Conservation (phyloP, 352 stramenopile genomes). For the Phytophthora capsici region DNA sequence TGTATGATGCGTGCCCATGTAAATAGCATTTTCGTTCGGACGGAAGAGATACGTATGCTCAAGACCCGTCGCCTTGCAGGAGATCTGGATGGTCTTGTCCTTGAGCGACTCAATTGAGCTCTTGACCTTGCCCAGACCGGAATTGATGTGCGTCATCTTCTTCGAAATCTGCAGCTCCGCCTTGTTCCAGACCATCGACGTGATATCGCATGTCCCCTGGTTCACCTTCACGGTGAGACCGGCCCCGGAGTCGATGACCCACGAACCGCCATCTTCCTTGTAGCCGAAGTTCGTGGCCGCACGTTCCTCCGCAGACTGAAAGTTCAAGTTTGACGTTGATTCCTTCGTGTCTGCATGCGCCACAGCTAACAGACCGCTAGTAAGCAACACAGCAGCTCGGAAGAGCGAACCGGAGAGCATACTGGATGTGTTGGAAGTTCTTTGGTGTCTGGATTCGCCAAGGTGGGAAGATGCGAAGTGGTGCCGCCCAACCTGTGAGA, state of each 20-base stretch:
- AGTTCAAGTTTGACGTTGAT: constrained; percentile 32
- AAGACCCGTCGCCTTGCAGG: constrained; percentile 39
- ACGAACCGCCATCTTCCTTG: constrained; percentile 38
- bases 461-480: constrained; percentile 30
- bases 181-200: constrained; percentile 55
- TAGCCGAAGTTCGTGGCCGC: constrained; percentile 43
- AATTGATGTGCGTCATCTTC: constrained; percentile 63
- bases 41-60: constrained; percentile 65
- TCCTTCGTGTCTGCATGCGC: constrained; percentile 27
- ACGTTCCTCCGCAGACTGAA: constrained; percentile 21
- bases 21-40: constrained; percentile 56
- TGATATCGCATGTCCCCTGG: constrained; percentile 53
- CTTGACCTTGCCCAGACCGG: constrained; percentile 47
- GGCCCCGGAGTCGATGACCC: constrained; percentile 47
- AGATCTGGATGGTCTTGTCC: constrained; percentile 54
- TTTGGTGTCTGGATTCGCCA: neutral
- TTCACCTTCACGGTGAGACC: constrained; percentile 51
- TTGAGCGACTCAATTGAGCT: constrained; percentile 41
- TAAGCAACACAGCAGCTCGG: constrained; percentile 24
- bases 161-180: constrained; percentile 54
- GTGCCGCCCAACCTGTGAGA: too few relatives aligned
- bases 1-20: constrained; percentile 66
- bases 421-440: neutral
- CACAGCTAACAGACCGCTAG: constrained; percentile 15
- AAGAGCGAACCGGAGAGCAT: constrained; percentile 31